Evolutionary conservation across 208 protist species (phyloP), one percentile per base, ranked within the genome.

Genomic region (Acanthamoeba culbertsoni): DNA sequence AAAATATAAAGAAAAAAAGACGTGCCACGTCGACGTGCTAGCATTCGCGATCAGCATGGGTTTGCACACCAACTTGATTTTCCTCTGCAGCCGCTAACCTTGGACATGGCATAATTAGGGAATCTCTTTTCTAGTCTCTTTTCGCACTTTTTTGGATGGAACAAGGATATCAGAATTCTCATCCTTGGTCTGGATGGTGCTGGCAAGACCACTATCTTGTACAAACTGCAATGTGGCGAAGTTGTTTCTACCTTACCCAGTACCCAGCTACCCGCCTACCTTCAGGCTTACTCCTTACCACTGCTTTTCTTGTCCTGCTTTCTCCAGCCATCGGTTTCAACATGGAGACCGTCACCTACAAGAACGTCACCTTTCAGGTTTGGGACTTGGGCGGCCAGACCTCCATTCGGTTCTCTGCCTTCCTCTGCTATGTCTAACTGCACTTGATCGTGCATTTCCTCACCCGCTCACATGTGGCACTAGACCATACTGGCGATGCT

Each of bases 111-210:
- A 84, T 84, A 1, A 48, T 18, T 48, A 89, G 79, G 79, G 8
- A 89, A 89, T 63, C 35, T 89, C 12, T 89, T 89, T 23, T 42
- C 79, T 10, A 89, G 59, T 26, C 86, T 92, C 31, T 75, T 92
- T 43, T 20, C 86, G n/a, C 37, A n/a, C 23, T 46, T 92, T 28
- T 77, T 77, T 37, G 51, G 86, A 26, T 55, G 79, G 48, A 75
- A 99, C 95, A 98, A 99, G 96, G 98, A 99, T 93, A 97, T 98
- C 75, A 97, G 98, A 57, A 99, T 99, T 91, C 96, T 99, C n/a
- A 99, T 99, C 98, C 97, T 99, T 26, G 99, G 99, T 28, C 97
- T 99, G 31, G 99, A 99, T 97, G 98, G 97, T 71, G 98, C 98
- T 28, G 99, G 99, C 90, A 99, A 99, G 96, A 99, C 99, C 28